These are phyloP conservation scores for Phylloporus sp. DNA, from an alignment of 1,284 basidiomycete genomes.

Conservation along the genomic window DNA sequence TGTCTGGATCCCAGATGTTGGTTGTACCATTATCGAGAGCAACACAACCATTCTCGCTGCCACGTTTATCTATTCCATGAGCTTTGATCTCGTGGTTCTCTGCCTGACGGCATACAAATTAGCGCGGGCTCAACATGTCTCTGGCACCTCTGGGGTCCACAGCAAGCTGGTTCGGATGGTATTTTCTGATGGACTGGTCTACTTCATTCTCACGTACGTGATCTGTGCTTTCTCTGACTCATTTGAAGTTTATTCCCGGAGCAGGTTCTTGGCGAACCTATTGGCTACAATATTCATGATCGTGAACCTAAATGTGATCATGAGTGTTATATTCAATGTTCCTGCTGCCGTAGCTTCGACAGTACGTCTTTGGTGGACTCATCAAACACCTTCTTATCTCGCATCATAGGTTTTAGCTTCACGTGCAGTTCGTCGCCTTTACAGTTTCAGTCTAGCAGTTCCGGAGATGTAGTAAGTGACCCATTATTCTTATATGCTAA, in stretches of 20 bases:
- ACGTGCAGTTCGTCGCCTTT: slow-evolving; percentile 72
- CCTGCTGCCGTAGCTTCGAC: slow-evolving; percentile 52
- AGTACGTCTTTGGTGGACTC: slow-evolving; percentile 25
- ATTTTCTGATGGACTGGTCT: slow-evolving; percentile 44
- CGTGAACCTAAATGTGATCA: slow-evolving; percentile 41
- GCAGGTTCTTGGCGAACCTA: slow-evolving; percentile 44
- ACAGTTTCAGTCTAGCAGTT: slow-evolving; percentile 61
- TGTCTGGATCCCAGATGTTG: slow-evolving; percentile 42
- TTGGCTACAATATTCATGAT: slow-evolving; percentile 46
- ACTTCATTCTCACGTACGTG: slow-evolving; percentile 44
- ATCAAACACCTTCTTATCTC: slow-evolving; percentile 11
- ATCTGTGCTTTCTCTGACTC: not conserved
- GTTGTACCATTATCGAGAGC: slow-evolving; percentile 47
- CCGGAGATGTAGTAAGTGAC: slow-evolving; percentile 65
- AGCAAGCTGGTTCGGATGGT: slow-evolving; percentile 40
- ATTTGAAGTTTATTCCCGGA: not conserved
- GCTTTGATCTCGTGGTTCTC: slow-evolving; percentile 54
- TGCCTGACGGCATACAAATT: slow-evolving; percentile 48
- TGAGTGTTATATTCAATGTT: slow-evolving; percentile 47
- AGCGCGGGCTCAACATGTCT: slow-evolving; percentile 34
- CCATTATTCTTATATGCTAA: slow-evolving; percentile 4
- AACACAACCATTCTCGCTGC: slow-evolving; percentile 51
- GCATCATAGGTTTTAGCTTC: slow-evolving; percentile 68
- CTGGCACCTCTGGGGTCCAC: slow-evolving; percentile 27
- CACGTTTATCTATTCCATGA: slow-evolving; percentile 57